Percentiles rank a stretch among this genome's conserved stretches.
phyloP scores from a whole-genome alignment of 352 stramenopile species.

The Phytophthora citrophthora region DNA sequence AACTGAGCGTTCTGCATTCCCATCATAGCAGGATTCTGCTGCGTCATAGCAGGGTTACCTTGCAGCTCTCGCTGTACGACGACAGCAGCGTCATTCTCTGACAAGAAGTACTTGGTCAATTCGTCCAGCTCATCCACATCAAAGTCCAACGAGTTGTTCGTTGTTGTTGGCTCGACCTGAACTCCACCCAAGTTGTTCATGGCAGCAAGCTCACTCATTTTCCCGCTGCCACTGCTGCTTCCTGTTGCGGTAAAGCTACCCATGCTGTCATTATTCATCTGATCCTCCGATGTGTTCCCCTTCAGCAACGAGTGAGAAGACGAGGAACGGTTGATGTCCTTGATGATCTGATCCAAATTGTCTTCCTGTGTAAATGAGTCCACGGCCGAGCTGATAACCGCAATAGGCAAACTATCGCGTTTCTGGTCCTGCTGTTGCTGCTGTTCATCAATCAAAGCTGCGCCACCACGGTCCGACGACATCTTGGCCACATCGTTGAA shows the following conservation, averaged over 20 bases:
- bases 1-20: slow-evolving; percentile 27
- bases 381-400: slow-evolving; percentile 63
- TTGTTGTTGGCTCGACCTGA: slow-evolving; percentile 45
- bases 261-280: slow-evolving; percentile 23
- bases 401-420: slow-evolving; percentile 74
- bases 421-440: slow-evolving; percentile 50
- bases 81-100: slow-evolving; percentile 49
- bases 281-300: slow-evolving; percentile 4
- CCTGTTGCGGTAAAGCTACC: slow-evolving; percentile 35
- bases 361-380: slow-evolving; percentile 80
- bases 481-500: slow-evolving; percentile 57
- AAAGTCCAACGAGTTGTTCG: slow-evolving; percentile 63
- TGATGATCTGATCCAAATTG: slow-evolving; percentile 81
- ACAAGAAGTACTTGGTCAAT: slow-evolving; percentile 74
- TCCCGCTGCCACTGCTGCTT: slow-evolving; percentile 37
- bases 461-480: slow-evolving; percentile 28
- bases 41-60: slow-evolving; percentile 11
- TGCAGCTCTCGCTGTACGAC: slow-evolving; percentile 46
- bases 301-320: slow-evolving; percentile 54
- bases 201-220: slow-evolving; percentile 18
- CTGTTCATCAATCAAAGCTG: slow-evolving; percentile 16
- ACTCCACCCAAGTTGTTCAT: slow-evolving; percentile 11
- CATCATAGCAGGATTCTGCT: slow-evolving; percentile 13
- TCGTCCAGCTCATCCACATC: slow-evolving; percentile 78
- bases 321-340: slow-evolving; percentile 69